Conservation (phyloP, 108 stramenopile genomes). For the Conticribra weissflogii region DNA sequence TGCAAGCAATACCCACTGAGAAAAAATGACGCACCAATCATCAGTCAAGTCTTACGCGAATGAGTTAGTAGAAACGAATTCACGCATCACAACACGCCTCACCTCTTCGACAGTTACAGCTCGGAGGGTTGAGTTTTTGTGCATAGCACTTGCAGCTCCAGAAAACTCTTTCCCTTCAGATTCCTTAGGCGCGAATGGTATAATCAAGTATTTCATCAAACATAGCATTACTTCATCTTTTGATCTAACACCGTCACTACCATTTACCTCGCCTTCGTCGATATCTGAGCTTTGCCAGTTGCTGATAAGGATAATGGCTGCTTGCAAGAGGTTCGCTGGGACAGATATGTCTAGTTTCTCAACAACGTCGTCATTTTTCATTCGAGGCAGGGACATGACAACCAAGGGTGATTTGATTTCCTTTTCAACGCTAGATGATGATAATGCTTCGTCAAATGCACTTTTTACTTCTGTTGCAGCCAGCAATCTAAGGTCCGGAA, state of each 20-base stretch:
- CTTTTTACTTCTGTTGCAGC: conserved; percentile 47
- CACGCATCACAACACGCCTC: conserved; percentile 13
- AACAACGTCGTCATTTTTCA: background rate
- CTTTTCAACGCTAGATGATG: conserved; percentile 1
- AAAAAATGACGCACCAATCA: no score
- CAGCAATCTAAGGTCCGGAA: conserved; percentile 54
- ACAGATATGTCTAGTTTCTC: background rate
- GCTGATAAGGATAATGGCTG: conserved; percentile 28
- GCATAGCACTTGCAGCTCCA: conserved; percentile 60
- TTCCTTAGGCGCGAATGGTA: conserved; percentile 3
- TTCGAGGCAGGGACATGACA: conserved; percentile 3
- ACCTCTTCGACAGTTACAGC: conserved; percentile 68
- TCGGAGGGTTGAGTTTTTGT: conserved; percentile 19
- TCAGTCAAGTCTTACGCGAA: no score
- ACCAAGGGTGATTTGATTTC: background rate
- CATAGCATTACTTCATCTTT: conserved; percentile 2
- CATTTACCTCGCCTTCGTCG: conserved; percentile 4
- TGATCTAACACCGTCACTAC: background rate
- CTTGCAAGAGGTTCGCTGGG: conserved; percentile 11
- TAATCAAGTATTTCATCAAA: conserved; percentile 16
- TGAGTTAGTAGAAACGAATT: no score
- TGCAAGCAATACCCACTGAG: conserved; percentile 81
- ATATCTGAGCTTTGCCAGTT: conserved; percentile 21
- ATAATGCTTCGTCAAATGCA: conserved; percentile 39
- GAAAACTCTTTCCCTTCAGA: background rate